A percentile compares a stretch with the other conserved stretches of the same genome.
These are phyloP conservation scores for Botrytis galanthina DNA, from an alignment of 2,329 filamentous ascomycete species.

Conservation along the genomic window DNA sequence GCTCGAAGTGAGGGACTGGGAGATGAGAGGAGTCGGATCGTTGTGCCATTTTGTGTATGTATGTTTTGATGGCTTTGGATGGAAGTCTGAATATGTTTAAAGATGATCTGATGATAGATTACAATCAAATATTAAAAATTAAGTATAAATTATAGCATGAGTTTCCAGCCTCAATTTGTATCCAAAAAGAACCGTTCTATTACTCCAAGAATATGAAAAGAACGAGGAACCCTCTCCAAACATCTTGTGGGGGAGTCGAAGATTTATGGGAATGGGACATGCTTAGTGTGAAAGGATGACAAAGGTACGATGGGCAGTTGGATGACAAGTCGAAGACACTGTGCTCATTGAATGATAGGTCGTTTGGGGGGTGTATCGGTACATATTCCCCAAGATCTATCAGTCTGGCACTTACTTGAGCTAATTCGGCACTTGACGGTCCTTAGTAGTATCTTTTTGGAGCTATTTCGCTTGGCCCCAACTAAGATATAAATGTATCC, in stretches of 20 bases:
- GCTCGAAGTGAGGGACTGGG: background rate
- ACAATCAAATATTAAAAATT: background rate
- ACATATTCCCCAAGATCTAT: background rate
- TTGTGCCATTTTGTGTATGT: background rate
- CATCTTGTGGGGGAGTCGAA: background rate
- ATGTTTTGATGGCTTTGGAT: background rate
- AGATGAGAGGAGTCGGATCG: rapidly evolving
- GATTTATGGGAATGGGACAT: background rate
- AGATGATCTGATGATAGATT: background rate
- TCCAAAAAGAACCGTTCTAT: background rate
- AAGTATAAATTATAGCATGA: background rate
- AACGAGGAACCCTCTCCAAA: background rate
- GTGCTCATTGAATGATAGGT: background rate
- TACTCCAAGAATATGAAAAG: background rate
- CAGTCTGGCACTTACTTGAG: background rate
- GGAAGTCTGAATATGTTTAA: background rate
- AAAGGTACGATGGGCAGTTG: background rate
- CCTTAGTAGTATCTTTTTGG: background rate
- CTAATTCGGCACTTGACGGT: background rate
- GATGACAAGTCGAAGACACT: background rate
- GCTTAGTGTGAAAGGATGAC: background rate
- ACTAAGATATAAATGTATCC: background rate
- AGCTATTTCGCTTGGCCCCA: background rate
- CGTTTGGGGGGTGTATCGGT: background rate
- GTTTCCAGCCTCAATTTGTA: background rate